These are phyloP conservation scores for Erucastrum elatum DNA, from an alignment of 345 rosid species.

Conservation along the genomic window DNA sequence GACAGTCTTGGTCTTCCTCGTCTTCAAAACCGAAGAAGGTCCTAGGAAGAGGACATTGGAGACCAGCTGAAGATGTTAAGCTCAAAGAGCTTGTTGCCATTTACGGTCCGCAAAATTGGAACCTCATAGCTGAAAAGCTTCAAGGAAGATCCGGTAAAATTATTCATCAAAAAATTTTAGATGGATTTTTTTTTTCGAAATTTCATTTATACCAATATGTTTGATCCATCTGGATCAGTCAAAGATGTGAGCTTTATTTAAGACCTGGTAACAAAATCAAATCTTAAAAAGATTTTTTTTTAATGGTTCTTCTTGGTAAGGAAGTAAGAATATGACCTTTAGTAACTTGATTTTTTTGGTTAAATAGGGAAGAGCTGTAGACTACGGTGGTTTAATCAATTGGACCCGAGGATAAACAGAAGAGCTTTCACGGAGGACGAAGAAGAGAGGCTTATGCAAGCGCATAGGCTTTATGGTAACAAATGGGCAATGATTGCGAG, in stretches of 20 bases:
- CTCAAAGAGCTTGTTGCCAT: constrained; percentile 89
- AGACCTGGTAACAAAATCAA: neutral
- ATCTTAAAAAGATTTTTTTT: neutral
- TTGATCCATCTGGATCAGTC: constrained; percentile 1
- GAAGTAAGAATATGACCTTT: constrained; percentile 14
- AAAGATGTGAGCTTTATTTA: neutral
- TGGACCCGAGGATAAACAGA: constrained; percentile 91
- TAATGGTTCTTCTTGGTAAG: constrained; percentile 8
- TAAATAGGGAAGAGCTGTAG: constrained; percentile 88
- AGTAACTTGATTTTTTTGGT: neutral
- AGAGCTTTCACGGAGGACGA: constrained; percentile 91
- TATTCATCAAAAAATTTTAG: neutral
- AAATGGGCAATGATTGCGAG: constrained; percentile 99
- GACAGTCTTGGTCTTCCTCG: constrained; percentile 73
- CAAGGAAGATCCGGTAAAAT: constrained; percentile 89
- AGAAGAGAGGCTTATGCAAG: constrained; percentile 92
- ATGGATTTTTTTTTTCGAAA: neutral
- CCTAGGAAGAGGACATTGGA: constrained; percentile 84
- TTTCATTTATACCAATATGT: neutral
- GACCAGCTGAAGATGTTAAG: constrained; percentile 87
- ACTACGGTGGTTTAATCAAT: constrained; percentile 94
- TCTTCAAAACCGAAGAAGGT: constrained; percentile 26
- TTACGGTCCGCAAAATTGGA: constrained; percentile 98
- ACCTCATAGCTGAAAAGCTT: constrained; percentile 90
- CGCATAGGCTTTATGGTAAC: constrained; percentile 92